Percentiles rank a stretch among this genome's conserved stretches.
phyloP scores from a whole-genome alignment of 495 filamentous ascomycete genomes.

The Pseudoneurospora amorphoporcata region DNA sequence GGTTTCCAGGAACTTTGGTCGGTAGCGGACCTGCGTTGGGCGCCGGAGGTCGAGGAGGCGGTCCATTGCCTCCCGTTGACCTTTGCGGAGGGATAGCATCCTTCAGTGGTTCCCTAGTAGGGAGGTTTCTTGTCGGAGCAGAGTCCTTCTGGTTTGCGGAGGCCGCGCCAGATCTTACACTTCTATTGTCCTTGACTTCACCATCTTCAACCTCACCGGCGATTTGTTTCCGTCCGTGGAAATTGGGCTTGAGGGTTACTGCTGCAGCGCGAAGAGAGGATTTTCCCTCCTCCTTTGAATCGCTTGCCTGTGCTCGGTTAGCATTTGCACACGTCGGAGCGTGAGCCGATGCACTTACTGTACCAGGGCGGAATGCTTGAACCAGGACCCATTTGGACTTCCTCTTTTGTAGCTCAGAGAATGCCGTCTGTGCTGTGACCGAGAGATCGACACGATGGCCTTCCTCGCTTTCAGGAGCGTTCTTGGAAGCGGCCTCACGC shows the following conservation, averaged over 20 bases:
- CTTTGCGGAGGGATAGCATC: conserved; percentile 8
- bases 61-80: background rate
- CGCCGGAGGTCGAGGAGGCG: background rate
- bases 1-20: conserved; percentile 3
- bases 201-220: conserved; percentile 64
- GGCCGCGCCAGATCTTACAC: conserved; percentile 18
- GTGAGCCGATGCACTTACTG: conserved; percentile 32
- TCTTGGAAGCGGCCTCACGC: conserved; percentile 50
- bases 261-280: conserved; percentile 32
- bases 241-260: conserved; percentile 34
- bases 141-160: conserved; percentile 7
- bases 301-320: conserved; percentile 26
- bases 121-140: conserved; percentile 4
- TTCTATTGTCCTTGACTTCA: conserved; percentile 61
- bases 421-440: conserved; percentile 74
- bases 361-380: conserved; percentile 57
- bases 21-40: conserved; percentile 12
- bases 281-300: conserved; percentile 26
- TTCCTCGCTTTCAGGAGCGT: conserved; percentile 55
- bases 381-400: conserved; percentile 78
- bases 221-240: conserved; percentile 20
- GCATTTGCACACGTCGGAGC: conserved; percentile 7
- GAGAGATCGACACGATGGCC: conserved; percentile 71
- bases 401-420: conserved; percentile 69
- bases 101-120: conserved; percentile 6